phyloP scores from a whole-genome alignment of 805 yeast genomes.

The Kuraishia floccosa region DNA sequence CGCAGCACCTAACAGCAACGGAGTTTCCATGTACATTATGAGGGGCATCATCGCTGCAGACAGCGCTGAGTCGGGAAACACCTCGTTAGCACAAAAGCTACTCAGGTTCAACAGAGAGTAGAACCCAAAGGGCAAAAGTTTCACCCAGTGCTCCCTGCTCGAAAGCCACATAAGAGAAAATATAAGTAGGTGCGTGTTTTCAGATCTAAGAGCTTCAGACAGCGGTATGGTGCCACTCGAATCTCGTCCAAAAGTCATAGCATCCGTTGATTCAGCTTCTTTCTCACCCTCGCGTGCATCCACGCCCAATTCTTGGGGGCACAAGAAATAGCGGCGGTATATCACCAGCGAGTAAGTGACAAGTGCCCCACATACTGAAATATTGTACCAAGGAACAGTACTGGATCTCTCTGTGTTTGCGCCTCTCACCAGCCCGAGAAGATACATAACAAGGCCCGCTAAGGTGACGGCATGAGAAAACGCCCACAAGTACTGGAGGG shows the following conservation, averaged over 20 bases:
- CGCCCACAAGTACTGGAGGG: conserved; percentile 8
- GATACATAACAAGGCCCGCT: conserved; percentile 8
- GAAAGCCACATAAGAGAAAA: conserved; percentile 25
- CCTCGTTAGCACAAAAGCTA: conserved; percentile 19
- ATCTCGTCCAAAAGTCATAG: no score
- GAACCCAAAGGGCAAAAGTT: conserved; percentile 26
- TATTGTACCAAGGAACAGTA: conserved; percentile 1
- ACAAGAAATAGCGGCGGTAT: conserved; percentile 13
- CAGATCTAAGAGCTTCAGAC: conserved; percentile 25
- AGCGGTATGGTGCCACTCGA: conserved; percentile 15
- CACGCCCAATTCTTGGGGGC: no score
- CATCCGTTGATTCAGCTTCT: no score
- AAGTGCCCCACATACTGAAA: conserved; percentile 9
- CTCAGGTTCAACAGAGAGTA: conserved; percentile 27
- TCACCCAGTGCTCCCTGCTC: conserved; percentile 19
- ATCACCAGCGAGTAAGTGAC: conserved; percentile 17
- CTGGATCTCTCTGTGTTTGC: no score
- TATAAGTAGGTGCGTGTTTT: conserved; percentile 25
- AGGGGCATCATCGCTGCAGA: conserved; percentile 23
- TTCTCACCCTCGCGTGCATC: no score
- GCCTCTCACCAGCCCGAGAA: background rate
- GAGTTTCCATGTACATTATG: conserved; percentile 23
- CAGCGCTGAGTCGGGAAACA: conserved; percentile 18
- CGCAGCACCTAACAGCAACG: conserved; percentile 23
- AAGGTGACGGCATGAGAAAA: conserved; percentile 11